phyloP scores from a whole-genome alignment of 257 asterid genomes.

The Cynanchum wilfordii region DNA sequence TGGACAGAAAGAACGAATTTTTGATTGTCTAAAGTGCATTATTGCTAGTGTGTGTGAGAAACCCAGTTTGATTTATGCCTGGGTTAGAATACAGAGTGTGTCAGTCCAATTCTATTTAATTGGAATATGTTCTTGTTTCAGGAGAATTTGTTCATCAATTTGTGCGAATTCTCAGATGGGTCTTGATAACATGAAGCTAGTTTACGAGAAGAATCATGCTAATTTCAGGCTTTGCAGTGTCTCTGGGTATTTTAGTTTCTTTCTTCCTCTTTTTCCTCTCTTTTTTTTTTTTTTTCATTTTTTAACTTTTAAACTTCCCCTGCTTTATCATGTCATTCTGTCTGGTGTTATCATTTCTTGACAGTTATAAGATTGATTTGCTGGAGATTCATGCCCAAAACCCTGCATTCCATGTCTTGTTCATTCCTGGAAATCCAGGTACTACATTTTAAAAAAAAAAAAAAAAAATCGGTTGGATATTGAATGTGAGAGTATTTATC shows the following conservation, averaged over 20 bases:
- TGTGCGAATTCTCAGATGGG: slow-evolving; percentile 34
- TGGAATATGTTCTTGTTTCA: slow-evolving; percentile 7
- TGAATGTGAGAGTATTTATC: background rate
- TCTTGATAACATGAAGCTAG: slow-evolving; percentile 32
- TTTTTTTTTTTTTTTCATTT: background rate
- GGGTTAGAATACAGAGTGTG: background rate
- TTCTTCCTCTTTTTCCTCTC: background rate
- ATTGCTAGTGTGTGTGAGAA: background rate
- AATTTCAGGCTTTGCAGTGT: slow-evolving; percentile 40
- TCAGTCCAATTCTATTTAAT: background rate
- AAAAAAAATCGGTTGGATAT: background rate
- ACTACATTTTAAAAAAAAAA: background rate
- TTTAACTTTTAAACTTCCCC: background rate
- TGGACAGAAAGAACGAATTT: background rate
- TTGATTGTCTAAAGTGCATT: background rate
- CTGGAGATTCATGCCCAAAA: slow-evolving; percentile 59
- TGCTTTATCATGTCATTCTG: background rate
- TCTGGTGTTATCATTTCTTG: slow-evolving; percentile 10
- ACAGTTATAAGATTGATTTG: slow-evolving; percentile 63
- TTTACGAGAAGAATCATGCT: slow-evolving; percentile 32
- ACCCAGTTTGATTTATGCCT: background rate
- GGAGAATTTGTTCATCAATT: slow-evolving; percentile 16
- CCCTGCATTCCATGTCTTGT: slow-evolving; percentile 61
- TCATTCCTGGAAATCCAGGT: slow-evolving; percentile 98
- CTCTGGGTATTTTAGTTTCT: slow-evolving; percentile 43